Conservation (phyloP, 2,329 filamentous ascomycete species). For the Fusarium keratoplasticum region DNA sequence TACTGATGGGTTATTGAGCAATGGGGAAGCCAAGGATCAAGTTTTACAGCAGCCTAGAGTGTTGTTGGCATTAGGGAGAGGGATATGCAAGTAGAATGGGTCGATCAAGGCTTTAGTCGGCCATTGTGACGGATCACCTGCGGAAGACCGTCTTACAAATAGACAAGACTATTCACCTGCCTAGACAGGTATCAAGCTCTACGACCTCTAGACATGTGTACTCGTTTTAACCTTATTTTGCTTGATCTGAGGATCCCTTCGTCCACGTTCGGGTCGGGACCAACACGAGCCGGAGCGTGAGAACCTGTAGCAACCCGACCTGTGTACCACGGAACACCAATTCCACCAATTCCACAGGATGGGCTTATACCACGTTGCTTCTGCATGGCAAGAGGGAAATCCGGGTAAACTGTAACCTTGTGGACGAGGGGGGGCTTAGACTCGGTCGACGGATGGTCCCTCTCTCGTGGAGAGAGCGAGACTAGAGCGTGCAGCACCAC, state of each 20-base stretch:
- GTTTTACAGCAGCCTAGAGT: not conserved
- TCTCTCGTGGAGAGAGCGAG: not conserved
- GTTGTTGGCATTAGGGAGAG: slow-evolving; percentile 2
- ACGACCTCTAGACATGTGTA: slow-evolving; percentile 2
- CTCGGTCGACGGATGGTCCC: not conserved
- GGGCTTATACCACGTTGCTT: slow-evolving; percentile 26
- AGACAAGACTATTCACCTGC: slow-evolving; percentile 14
- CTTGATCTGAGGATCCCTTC: not conserved
- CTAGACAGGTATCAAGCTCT: slow-evolving; percentile 28
- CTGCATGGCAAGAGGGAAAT: not conserved
- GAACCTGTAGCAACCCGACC: not conserved
- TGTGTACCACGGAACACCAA: not conserved
- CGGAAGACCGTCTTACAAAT: not conserved
- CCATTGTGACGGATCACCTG: slow-evolving; percentile 1
- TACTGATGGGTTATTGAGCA: slow-evolving; percentile 66
- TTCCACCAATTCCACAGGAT: not conserved
- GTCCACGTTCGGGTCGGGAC: not conserved
- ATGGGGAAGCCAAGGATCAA: not conserved
- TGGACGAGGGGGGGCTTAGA: slow-evolving; percentile 2
- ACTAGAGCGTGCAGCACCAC: slow-evolving; percentile 2
- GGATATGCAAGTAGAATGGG: slow-evolving; percentile 5
- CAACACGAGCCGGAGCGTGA: not conserved
- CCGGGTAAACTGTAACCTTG: slow-evolving; percentile 20
- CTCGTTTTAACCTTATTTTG: slow-evolving; percentile 16
- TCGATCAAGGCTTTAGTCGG: slow-evolving; percentile 6